phyloP scores from a whole-genome alignment of 2,329 filamentous ascomycete species.

The Epichloe brachyelytri region DNA sequence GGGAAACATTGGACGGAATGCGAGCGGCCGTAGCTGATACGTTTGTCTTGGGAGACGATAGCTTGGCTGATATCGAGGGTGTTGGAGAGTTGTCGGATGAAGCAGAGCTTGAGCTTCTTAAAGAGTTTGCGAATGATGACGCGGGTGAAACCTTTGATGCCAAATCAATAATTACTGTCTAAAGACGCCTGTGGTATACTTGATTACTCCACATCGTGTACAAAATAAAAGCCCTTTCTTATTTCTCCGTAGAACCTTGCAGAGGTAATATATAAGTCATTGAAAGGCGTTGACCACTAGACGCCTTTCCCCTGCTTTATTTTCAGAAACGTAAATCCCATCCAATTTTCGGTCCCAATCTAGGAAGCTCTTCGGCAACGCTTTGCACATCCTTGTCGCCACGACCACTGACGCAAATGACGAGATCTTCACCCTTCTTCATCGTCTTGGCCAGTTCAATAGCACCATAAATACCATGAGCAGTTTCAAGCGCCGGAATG shows the following conservation, averaged over 20 bases:
- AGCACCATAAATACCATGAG: slow-evolving; percentile 83
- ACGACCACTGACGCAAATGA: slow-evolving; percentile 84
- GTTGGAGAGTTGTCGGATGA: slow-evolving; percentile 28
- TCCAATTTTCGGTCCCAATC: slow-evolving; percentile 75
- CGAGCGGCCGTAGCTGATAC: slow-evolving; percentile 28
- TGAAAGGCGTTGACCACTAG: too few relatives aligned
- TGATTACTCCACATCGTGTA: background rate
- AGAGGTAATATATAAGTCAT: background rate
- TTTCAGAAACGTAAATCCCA: slow-evolving; percentile 52
- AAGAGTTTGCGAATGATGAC: slow-evolving; percentile 19
- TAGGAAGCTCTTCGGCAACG: slow-evolving; percentile 86
- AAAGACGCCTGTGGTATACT: background rate
- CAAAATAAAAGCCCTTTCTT: background rate
- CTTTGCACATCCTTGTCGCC: slow-evolving; percentile 99
- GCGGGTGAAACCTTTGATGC: background rate
- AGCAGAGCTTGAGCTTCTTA: slow-evolving; percentile 19
- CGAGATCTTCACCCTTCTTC: slow-evolving; percentile 76
- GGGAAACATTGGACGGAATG: slow-evolving; percentile 25
- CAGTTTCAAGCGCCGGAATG: slow-evolving; percentile 87
- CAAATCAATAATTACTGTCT: background rate
- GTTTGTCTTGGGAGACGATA: slow-evolving; percentile 33
- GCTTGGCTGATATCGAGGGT: slow-evolving; percentile 24
- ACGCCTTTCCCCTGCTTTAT: background rate
- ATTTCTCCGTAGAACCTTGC: background rate
- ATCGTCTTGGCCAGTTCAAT: slow-evolving; percentile 87